Percentiles rank a stretch among this genome's conserved stretches.
Conservation (phyloP, 2,329 filamentous ascomycete genomes). For the Pseudocercospora macadamiae region DNA sequence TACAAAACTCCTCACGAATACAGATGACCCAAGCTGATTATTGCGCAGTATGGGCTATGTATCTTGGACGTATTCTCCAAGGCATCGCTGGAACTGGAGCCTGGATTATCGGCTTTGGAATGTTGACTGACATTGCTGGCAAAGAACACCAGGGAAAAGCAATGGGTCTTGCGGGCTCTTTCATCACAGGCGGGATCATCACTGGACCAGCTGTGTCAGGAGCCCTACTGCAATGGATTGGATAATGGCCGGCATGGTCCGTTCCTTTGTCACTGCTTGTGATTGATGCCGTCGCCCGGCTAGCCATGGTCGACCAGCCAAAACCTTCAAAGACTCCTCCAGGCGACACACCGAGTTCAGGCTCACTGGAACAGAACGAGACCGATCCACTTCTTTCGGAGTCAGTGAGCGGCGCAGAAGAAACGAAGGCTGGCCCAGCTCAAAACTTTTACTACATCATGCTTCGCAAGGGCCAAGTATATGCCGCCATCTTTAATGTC, state of each 20-base stretch:
- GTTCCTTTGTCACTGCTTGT: slow-evolving; percentile 21
- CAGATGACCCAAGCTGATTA: neutral
- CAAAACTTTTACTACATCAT: slow-evolving; percentile 21
- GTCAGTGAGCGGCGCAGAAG: neutral
- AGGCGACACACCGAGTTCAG: neutral
- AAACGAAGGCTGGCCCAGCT: neutral
- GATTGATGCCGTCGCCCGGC: slow-evolving; percentile 20
- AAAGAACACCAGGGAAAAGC: slow-evolving; percentile 22
- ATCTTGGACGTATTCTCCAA: slow-evolving; percentile 21
- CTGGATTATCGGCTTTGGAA: slow-evolving; percentile 24
- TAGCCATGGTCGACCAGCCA: slow-evolving; percentile 19
- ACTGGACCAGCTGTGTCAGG: slow-evolving; percentile 20
- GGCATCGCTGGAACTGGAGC: slow-evolving; percentile 20
- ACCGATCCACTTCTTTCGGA: slow-evolving; percentile 5
- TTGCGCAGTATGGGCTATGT: slow-evolving; percentile 18
- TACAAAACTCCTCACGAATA: neutral
- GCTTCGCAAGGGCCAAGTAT: slow-evolving; percentile 4
- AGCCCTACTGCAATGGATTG: slow-evolving; percentile 19
- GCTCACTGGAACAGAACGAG: neutral
- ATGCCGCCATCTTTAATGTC: slow-evolving; percentile 22
- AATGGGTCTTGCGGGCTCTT: slow-evolving; percentile 17
- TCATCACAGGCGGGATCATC: slow-evolving; percentile 22
- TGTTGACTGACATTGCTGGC: slow-evolving; percentile 23
- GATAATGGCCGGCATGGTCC: slow-evolving; percentile 26
- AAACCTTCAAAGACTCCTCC: neutral